Conservation (phyloP, 495 filamentous ascomycete genomes). For the Talaromyces nanjingensis region DNA sequence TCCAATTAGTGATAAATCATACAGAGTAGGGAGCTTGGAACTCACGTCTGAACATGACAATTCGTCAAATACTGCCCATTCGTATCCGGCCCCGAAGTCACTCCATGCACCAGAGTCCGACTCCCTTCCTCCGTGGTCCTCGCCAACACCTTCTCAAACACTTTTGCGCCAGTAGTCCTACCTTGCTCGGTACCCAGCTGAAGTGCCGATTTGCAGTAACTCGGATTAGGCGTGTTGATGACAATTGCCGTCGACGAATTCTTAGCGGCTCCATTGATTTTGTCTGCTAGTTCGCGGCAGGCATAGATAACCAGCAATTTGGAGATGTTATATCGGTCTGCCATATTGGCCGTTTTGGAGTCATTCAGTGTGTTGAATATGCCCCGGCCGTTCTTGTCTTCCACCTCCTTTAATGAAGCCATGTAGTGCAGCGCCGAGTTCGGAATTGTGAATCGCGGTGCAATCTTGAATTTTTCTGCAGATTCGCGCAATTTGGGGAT, state of each 20-base stretch:
- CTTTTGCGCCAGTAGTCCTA: not conserved
- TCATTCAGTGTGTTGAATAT: slow-evolving; percentile 22
- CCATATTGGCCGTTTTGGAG: slow-evolving; percentile 19
- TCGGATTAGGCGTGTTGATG: slow-evolving; percentile 17
- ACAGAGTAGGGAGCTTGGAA: not conserved
- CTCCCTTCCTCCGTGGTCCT: slow-evolving; percentile 30
- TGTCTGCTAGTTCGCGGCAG: slow-evolving; percentile 20
- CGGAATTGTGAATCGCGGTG: slow-evolving; percentile 19
- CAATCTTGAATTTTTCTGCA: slow-evolving; percentile 13
- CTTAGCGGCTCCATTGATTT: slow-evolving; percentile 2
- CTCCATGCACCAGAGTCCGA: slow-evolving; percentile 26
- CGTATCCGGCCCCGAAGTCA: slow-evolving; percentile 20
- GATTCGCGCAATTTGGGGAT: slow-evolving; percentile 22
- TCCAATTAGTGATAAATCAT: not conserved
- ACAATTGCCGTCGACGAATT: slow-evolving; percentile 1
- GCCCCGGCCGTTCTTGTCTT: not conserved
- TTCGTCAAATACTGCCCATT: slow-evolving; percentile 29
- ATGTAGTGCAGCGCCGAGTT: slow-evolving; percentile 20
- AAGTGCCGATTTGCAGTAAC: slow-evolving; percentile 16
- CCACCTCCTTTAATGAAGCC: slow-evolving; percentile 16
- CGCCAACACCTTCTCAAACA: slow-evolving; percentile 21
- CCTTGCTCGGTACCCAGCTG: slow-evolving; percentile 5
- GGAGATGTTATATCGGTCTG: slow-evolving; percentile 20
- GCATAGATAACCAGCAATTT: slow-evolving; percentile 26
- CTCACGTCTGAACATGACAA: slow-evolving; percentile 18